Evolutionary conservation across 2,329 filamentous ascomycete species (phyloP).

Genomic region (Torrubiella hemipterigena): DNA sequence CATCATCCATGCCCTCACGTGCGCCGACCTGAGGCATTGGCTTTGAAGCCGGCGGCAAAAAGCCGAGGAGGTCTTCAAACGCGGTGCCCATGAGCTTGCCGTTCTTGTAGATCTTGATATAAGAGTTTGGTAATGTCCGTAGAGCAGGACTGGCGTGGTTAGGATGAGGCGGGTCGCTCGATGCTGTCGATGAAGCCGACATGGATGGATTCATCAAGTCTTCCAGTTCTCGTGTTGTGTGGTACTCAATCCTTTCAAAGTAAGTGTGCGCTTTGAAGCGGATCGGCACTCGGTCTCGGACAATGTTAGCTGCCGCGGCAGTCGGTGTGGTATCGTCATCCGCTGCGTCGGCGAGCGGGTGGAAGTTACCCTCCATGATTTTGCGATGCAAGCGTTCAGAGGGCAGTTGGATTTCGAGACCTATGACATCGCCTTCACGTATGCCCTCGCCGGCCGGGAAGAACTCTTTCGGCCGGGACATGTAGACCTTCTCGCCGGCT

Average conservation of each 20-base stretch:
- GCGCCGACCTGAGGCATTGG: conserved; percentile 61
- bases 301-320: conserved; percentile 62
- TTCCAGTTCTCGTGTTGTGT: conserved; percentile 77
- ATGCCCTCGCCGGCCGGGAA: conserved; percentile 70
- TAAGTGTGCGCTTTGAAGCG: conserved; percentile 88
- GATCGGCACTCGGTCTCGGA: conserved; percentile 90
- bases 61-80: conserved; percentile 78
- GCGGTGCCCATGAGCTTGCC: conserved; percentile 75
- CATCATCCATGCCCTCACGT: conserved; percentile 82
- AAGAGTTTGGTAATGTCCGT: conserved; percentile 74
- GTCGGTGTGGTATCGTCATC: conserved; percentile 43
- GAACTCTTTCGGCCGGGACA: conserved; percentile 86
- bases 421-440: conserved; percentile 84
- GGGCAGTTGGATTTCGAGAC: conserved; percentile 82
- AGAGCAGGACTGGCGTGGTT: conserved; percentile 65
- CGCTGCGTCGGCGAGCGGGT: conserved; percentile 64
- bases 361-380: conserved; percentile 76
- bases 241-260: conserved; percentile 87
- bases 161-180: conserved; percentile 50
- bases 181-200: conserved; percentile 28
- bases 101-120: conserved; percentile 88
- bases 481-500: conserved; percentile 81
- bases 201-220: conserved; percentile 64
- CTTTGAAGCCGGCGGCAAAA: conserved; percentile 79
- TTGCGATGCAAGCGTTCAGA: conserved; percentile 78